phyloP scores from a whole-genome alignment of 352 stramenopile genomes.

The Phytopythium ostracodes region DNA sequence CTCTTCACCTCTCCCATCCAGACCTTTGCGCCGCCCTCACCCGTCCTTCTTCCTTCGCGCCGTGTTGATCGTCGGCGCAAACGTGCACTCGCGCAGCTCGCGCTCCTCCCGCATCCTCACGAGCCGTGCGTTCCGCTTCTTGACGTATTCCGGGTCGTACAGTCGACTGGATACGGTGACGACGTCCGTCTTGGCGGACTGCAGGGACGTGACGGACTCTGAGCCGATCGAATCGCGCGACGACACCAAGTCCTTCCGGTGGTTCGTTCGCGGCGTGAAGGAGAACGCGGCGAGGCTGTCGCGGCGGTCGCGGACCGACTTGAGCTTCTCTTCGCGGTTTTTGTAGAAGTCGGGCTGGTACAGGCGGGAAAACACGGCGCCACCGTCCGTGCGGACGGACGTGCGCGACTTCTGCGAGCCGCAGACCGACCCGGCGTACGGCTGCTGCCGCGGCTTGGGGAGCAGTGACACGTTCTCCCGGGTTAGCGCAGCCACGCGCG shows the following conservation, averaged over 20 bases:
- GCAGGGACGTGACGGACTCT: slow-evolving; percentile 47
- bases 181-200: slow-evolving; percentile 76
- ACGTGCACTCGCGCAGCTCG: slow-evolving; percentile 80
- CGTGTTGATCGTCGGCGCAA: slow-evolving; percentile 62
- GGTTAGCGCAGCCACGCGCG: slow-evolving; percentile 64
- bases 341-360: slow-evolving; percentile 86
- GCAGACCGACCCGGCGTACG: slow-evolving; percentile 52
- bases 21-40: background rate
- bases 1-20: too few relatives aligned
- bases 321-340: slow-evolving; percentile 66
- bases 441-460: slow-evolving; percentile 34
- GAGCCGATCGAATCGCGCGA: slow-evolving; percentile 65
- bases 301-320: slow-evolving; percentile 56
- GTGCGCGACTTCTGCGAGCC: slow-evolving; percentile 72
- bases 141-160: slow-evolving; percentile 83
- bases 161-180: slow-evolving; percentile 72
- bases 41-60: slow-evolving; percentile 28
- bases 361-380: slow-evolving; percentile 74
- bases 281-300: slow-evolving; percentile 50
- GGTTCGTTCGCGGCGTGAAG: slow-evolving; percentile 58
- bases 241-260: slow-evolving; percentile 44
- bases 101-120: slow-evolving; percentile 72
- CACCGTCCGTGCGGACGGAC: slow-evolving; percentile 71
- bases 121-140: slow-evolving; percentile 73
- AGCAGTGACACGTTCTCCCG: slow-evolving; percentile 79